Base-by-base conservation (phyloP, 2,329 filamentous ascomycete species). In the Aspergillus glaucus region DNA sequence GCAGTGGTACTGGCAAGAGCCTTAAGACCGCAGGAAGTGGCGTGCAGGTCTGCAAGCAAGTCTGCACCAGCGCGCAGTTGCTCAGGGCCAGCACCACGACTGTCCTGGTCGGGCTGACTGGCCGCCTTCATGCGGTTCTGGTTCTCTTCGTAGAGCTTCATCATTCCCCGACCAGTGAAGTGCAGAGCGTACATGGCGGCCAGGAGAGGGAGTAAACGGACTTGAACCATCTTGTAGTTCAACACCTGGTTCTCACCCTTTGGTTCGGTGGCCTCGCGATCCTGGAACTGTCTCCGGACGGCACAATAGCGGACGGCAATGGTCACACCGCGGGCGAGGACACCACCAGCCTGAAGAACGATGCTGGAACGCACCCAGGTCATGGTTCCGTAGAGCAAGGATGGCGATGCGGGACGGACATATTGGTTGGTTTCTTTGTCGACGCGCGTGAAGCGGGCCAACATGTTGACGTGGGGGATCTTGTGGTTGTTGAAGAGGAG, bases 221-320 rank as follows among this genome's bases (percentile, higher is more conserved):
- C 79, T 64, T 89, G 86, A 6, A 90, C 86, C 81, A 88, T 89
- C 53, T 85, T 87, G 69, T 90, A 90, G 73, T 90, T 86, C 24
- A 90, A 73, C 1, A 90, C 87, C 58, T 85, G 84, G 63, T 83
- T 88, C 71, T 90, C 87, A 4, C 79, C 80, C 21, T 71, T 74
- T 36, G 72, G 74, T 34, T 78, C 73, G 24, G 77, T 75, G 5
- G 82, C 80, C 67, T 89, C 86, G 4, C 81, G 79, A 57, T 90
- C 86, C 64, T 87, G 83, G 73, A 90, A 90, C 62, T 90, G 86
- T n/a, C 85, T 78, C 44, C 86, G 79, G 4, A 90, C 81, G 2
- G 86, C 80, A 50, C 81, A 82, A 69, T 90, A 90, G 47, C 86
- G 79, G 2, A 82, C 86, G 3, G 86, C 86, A 52, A 90, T 90